phyloP scores from a whole-genome alignment of 2,329 filamentous ascomycete genomes.

The Aschersonia sp. region DNA sequence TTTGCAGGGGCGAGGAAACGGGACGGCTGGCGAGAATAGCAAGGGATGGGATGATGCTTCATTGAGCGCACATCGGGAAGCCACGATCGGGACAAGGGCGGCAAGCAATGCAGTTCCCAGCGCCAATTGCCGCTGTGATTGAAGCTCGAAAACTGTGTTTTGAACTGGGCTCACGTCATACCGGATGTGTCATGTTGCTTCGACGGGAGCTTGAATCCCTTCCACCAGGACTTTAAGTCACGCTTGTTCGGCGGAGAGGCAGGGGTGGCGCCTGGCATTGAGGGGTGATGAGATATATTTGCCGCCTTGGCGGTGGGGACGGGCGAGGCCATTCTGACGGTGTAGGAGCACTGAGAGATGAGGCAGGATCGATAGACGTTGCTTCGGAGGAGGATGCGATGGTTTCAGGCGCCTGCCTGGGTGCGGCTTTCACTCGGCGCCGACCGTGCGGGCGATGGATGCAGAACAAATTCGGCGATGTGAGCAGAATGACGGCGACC shows the following conservation, averaged over 20 bases:
- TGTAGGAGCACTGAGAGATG: background rate
- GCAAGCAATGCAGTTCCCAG: background rate
- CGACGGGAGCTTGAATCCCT: slow-evolving; percentile 65
- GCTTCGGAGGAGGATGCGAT: background rate
- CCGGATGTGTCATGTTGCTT: slow-evolving; percentile 38
- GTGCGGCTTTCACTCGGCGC: background rate
- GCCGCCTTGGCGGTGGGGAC: slow-evolving; percentile 17
- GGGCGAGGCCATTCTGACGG: slow-evolving; percentile 20
- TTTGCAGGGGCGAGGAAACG: background rate
- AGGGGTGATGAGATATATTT: slow-evolving; percentile 13
- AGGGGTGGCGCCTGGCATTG: slow-evolving; percentile 22
- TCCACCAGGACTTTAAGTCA: slow-evolving; percentile 95
- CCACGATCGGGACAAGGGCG: background rate
- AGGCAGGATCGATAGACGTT: background rate
- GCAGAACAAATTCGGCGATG: background rate
- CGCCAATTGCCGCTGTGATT: background rate
- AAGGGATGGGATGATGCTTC: background rate
- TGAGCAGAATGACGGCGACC: background rate
- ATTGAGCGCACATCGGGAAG: background rate
- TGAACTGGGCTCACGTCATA: slow-evolving; percentile 16
- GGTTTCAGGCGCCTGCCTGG: background rate
- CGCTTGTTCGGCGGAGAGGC: slow-evolving; percentile 68
- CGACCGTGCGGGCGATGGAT: background rate
- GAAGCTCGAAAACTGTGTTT: background rate
- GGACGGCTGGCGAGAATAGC: background rate